These are phyloP conservation scores for Cladosporium halotolerans DNA, from an alignment of 2,329 filamentous ascomycete species.

Conservation along the genomic window DNA sequence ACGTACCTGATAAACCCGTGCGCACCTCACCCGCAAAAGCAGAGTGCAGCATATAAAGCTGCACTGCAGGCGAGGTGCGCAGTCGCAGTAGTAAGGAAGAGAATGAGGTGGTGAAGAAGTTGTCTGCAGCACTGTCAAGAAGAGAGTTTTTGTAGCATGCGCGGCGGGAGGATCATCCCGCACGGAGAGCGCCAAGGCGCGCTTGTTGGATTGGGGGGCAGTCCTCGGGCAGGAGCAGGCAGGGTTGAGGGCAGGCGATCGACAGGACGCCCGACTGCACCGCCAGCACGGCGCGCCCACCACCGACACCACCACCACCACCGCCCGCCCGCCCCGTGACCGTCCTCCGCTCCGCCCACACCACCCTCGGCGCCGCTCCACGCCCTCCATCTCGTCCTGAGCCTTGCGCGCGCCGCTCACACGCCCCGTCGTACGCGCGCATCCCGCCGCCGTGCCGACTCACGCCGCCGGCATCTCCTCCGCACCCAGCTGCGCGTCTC, in stretches of 20 bases:
- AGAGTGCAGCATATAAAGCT: not conserved
- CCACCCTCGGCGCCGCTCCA: not conserved
- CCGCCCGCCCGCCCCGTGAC: too few relatives aligned
- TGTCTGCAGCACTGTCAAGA: not conserved
- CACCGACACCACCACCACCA: too few relatives aligned
- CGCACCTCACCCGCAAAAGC: not conserved
- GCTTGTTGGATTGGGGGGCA: not conserved
- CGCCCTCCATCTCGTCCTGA: too few relatives aligned
- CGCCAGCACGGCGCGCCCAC: too few relatives aligned
- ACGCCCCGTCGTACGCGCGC: too few relatives aligned
- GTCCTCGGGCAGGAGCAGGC: not conserved
- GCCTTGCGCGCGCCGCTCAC: too few relatives aligned
- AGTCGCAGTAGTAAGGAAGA: not conserved
- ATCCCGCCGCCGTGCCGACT: too few relatives aligned
- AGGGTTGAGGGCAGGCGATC: too few relatives aligned
- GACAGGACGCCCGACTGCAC: too few relatives aligned
- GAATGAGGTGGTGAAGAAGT: not conserved
- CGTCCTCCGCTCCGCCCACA: not conserved
- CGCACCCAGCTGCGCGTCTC: too few relatives aligned
- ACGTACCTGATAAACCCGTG: constrained; percentile 4
- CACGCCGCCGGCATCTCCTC: too few relatives aligned
- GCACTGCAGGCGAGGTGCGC: not conserved
- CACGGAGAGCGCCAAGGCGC: not conserved
- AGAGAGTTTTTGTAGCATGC: constrained; percentile 1
- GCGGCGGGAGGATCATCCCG: not conserved